Base-by-base conservation (phyloP, 208 protist species). In the Leishmania major region DNA sequence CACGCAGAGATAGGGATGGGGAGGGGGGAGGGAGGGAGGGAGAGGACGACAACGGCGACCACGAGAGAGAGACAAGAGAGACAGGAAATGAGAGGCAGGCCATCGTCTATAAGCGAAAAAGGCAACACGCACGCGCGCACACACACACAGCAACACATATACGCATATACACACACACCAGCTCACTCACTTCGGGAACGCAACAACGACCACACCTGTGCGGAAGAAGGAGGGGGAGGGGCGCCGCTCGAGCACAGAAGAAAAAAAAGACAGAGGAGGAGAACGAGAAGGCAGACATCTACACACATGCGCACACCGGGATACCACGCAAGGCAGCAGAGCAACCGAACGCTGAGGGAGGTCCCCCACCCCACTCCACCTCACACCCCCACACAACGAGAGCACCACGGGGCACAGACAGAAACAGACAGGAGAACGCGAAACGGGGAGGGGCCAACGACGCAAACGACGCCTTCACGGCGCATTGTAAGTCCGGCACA, bases 81-180 rank as follows among this genome's bases (percentile, higher is more conserved):
- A 28, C 19, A 53, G 47, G 35, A 17, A 43, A 53, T n/a, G 62
- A 37, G n/a, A 55, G 70, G 49, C 49, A 66, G 51, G 78, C 45
- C 66, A 59, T 86, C 28, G 75, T 40, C 80, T 71, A 86, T 71
- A 77, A 45, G 75, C 69, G 43, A 60, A 11, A 19, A 73, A 19
- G 31, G 19, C 17, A 13, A 40, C 43, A 47, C 43, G n/a, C n/a
- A n/a, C 43, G 0, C 19, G 13, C 69, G 31, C 35, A 5, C 11
- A 53, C 22, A 37, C 1, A 49, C 35, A 8, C 11, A 43, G 19
- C 40, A 5, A 49, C 1, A 72, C 7, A 71, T n/a, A 71, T 2
- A 71, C 37, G 22, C 37, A 71, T 6, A 49, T 35, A 71, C 35
- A 25, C 40, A 28, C 19, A 1, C 43, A 53, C 22, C 40, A 31